phyloP scores from a whole-genome alignment of 805 yeast species.

The Starmera quercuum region DNA sequence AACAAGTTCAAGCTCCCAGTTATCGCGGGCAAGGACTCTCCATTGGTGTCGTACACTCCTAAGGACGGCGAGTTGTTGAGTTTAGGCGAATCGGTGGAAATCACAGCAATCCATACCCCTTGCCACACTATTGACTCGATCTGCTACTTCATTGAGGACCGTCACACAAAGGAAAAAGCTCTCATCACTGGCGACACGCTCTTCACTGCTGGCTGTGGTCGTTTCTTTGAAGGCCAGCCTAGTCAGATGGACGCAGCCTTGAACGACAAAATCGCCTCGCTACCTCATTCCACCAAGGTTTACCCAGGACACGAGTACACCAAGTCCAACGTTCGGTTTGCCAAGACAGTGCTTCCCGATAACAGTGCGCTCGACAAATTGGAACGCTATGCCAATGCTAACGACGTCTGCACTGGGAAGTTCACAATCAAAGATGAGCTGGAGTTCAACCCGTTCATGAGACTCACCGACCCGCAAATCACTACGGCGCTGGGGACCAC shows the following conservation, averaged over 20 bases:
- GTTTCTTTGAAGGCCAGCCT: conserved; percentile 91
- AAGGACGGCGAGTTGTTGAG: conserved; percentile 50
- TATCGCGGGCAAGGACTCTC: conserved; percentile 80
- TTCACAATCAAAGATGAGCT: conserved; percentile 84
- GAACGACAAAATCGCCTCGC: conserved; percentile 43
- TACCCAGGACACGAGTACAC: conserved; percentile 98
- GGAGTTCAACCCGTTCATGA: conserved; percentile 84
- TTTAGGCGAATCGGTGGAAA: conserved; percentile 56
- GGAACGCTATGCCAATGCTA: conserved; percentile 37
- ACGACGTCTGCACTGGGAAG: conserved; percentile 77
- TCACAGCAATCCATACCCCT: conserved; percentile 88
- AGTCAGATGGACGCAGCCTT: conserved; percentile 71
- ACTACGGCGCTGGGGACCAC: conserved; percentile 47
- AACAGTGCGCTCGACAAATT: conserved; percentile 44
- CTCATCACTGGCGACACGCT: conserved; percentile 96
- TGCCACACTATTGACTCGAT: conserved; percentile 97
- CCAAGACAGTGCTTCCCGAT: conserved; percentile 41
- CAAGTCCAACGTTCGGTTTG: conserved; percentile 68
- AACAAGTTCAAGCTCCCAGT: conserved; percentile 45
- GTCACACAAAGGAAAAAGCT: conserved; percentile 49
- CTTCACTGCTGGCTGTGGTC: conserved; percentile 91
- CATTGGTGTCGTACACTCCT: conserved; percentile 66
- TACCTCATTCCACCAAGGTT: conserved; percentile 67
- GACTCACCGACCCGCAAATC: conserved; percentile 58
- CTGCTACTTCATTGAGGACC: conserved; percentile 72